Percentiles rank a stretch among this genome's conserved stretches.
Evolutionary conservation across 805 yeast genomes (phyloP).

Genomic region (Barnettozyma californica): DNA sequence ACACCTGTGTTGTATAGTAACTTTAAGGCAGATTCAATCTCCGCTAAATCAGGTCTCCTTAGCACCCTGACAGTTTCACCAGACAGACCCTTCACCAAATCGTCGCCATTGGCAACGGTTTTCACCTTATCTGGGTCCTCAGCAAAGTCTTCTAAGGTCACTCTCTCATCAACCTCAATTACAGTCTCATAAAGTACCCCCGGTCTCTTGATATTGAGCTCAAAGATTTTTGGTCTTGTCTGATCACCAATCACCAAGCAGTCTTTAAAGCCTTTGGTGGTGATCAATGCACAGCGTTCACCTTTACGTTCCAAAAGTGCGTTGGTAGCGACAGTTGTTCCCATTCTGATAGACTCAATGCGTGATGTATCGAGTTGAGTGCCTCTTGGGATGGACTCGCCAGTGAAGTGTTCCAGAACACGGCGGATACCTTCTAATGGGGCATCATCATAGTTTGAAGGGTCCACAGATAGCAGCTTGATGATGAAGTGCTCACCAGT

Average conservation of each 20-base stretch:
- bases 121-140: slow-evolving; percentile 54
- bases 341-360: slow-evolving; percentile 75
- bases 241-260: slow-evolving; percentile 84
- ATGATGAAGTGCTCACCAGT: slow-evolving; percentile 39
- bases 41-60: slow-evolving; percentile 41
- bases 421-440: slow-evolving; percentile 89
- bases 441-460: slow-evolving; percentile 82
- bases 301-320: slow-evolving; percentile 92
- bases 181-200: slow-evolving; percentile 70
- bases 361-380: slow-evolving; percentile 53
- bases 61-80: slow-evolving; percentile 63
- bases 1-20: slow-evolving; percentile 51
- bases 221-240: slow-evolving; percentile 86
- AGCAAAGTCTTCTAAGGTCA: slow-evolving; percentile 73
- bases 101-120: slow-evolving; percentile 22
- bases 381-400: slow-evolving; percentile 51
- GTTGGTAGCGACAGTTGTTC: slow-evolving; percentile 95
- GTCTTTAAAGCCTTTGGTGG: slow-evolving; percentile 87
- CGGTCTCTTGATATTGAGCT: slow-evolving; percentile 67
- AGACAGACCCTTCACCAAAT: slow-evolving; percentile 51
- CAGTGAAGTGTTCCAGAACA: slow-evolving; percentile 56
- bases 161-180: slow-evolving; percentile 84
- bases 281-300: slow-evolving; percentile 76
- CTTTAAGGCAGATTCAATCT: slow-evolving; percentile 37
- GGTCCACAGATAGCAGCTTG: slow-evolving; percentile 84